Evolutionary conservation across 1,139 yeast species (phyloP), one percentile per base, ranked within the genome.

Genomic region (Yamadazyma taylorii): DNA sequence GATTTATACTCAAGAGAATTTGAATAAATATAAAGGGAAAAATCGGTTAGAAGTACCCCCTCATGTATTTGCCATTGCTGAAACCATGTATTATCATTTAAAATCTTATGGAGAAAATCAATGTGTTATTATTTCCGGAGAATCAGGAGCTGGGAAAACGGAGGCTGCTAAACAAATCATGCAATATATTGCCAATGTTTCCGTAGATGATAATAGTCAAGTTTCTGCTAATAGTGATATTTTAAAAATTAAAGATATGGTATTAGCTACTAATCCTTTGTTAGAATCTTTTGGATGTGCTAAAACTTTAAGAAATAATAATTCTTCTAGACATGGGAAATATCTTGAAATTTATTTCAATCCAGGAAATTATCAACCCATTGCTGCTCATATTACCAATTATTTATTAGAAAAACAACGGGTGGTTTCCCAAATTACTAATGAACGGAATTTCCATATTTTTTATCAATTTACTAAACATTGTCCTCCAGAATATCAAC

Each of bases 261-360:
- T 94, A 10, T 73, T 94, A 47, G 98, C 99, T 21, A 94, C 98
- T 2, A 94, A 94, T 58, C 99, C 99, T 3, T 69, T 94, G 41
- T 74, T 94, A 53, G 99, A 94, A 62, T 85, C 97, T 0, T 92
- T 94, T 65, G 99, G 99, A 15, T 94, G 98, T 74, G 98, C 99
- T 12, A 94, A 92, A 61, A 94, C 99, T 0, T 73, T 94, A 54
- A 78, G 98, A 60, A 94, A 94, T 61, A 88, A 94, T 65, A 94
- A 94, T 63, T 88, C 97, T 16, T 90, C 97, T 12, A 80, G 99
- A 58, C 98, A 92, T 63, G 99, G 99, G 34, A 94, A 94, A 62
- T 94, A 94, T 60, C 73, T 94, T 40, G 97, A 94, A 62, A 94
- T 94, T 51, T 81, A 79, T 54, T 94, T 94, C 69, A 86, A 88